Evolutionary conservation across 257 asterid genomes (phyloP).

Genomic region (Solanum ahanhuiri): DNA sequence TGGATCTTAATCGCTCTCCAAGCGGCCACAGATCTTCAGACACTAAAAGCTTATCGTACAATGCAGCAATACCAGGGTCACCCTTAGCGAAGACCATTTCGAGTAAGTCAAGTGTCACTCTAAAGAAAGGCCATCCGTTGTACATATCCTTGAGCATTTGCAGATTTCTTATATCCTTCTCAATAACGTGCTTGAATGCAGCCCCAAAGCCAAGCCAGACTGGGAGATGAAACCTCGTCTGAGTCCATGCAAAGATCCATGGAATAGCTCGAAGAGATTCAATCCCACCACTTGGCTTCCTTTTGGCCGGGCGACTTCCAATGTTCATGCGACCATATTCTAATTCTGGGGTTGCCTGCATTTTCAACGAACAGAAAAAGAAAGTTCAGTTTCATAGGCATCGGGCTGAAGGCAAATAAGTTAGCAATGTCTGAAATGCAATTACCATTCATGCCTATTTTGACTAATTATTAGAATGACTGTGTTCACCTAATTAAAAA

Average conservation of each 20-base stretch:
- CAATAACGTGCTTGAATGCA: slow-evolving; percentile 48
- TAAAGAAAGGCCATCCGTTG: slow-evolving; percentile 90
- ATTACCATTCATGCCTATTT: not conserved
- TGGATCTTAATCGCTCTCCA: slow-evolving; percentile 52
- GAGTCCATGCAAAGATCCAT: slow-evolving; percentile 99
- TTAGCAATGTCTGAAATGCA: not conserved
- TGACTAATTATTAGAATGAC: not conserved
- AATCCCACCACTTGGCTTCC: slow-evolving; percentile 93
- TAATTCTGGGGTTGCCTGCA: slow-evolving; percentile 88
- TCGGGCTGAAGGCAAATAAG: not conserved
- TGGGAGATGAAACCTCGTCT: slow-evolving; percentile 89
- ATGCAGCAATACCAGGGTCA: slow-evolving; percentile 71
- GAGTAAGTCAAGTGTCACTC: slow-evolving; percentile 82
- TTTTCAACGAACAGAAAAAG: not conserved
- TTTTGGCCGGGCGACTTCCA: slow-evolving; percentile 87
- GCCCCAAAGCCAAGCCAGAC: slow-evolving; percentile 95
- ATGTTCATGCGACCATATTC: slow-evolving; percentile 96
- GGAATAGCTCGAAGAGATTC: slow-evolving; percentile 94
- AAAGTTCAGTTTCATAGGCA: not conserved
- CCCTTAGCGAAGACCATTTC: slow-evolving; percentile 97
- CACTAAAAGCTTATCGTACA: slow-evolving; percentile 77
- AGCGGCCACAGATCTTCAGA: slow-evolving; percentile 53
- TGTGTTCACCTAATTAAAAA: not conserved
- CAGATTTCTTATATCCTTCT: slow-evolving; percentile 54
- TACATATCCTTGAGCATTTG: slow-evolving; percentile 82